These are phyloP conservation scores for Diaporthe helianthi DNA, from an alignment of 2,329 filamentous ascomycete species.

Conservation along the genomic window DNA sequence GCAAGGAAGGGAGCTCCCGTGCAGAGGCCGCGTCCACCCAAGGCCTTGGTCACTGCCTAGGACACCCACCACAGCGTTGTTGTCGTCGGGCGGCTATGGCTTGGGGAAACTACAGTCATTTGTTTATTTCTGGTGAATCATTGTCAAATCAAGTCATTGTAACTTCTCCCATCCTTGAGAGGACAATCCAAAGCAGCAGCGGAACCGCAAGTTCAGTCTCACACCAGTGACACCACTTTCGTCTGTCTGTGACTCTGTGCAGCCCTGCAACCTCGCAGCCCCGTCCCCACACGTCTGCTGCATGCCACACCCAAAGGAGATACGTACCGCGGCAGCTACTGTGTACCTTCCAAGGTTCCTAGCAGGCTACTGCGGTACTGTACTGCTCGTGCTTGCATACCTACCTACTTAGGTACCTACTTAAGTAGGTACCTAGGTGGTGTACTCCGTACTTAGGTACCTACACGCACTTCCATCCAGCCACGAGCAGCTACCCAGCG, in stretches of 20 bases:
- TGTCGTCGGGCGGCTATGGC: slow-evolving; percentile 20
- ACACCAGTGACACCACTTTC: too few species aligned
- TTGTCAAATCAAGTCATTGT: slow-evolving; percentile 7
- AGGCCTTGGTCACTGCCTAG: slow-evolving; percentile 19
- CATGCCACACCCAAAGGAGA: not conserved
- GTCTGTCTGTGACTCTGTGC: too few species aligned
- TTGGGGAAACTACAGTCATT: not conserved
- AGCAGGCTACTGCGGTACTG: too few species aligned
- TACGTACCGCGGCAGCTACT: slow-evolving; percentile 20
- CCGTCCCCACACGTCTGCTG: slow-evolving; percentile 17
- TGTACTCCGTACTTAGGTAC: slow-evolving; percentile 17
- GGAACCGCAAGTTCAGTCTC: not conserved
- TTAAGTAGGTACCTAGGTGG: too few species aligned
- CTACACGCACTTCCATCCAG: not conserved
- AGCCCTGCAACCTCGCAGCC: not conserved
- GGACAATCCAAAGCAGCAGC: not conserved
- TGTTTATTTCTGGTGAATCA: not conserved
- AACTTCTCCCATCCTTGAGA: not conserved
- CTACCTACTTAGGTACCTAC: slow-evolving; percentile 8
- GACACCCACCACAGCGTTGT: too few species aligned
- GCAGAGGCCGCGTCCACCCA: slow-evolving; percentile 1
- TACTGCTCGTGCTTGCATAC: not conserved
- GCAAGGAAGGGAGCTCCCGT: slow-evolving; percentile 30
- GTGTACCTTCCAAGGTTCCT: too few species aligned
- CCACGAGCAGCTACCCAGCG: slow-evolving; percentile 22